A percentile compares a stretch with the other conserved stretches of the same genome.
These are phyloP conservation scores for Myxozyma lipomycoides DNA, from an alignment of 805 yeast genomes.

Conservation along the genomic window DNA sequence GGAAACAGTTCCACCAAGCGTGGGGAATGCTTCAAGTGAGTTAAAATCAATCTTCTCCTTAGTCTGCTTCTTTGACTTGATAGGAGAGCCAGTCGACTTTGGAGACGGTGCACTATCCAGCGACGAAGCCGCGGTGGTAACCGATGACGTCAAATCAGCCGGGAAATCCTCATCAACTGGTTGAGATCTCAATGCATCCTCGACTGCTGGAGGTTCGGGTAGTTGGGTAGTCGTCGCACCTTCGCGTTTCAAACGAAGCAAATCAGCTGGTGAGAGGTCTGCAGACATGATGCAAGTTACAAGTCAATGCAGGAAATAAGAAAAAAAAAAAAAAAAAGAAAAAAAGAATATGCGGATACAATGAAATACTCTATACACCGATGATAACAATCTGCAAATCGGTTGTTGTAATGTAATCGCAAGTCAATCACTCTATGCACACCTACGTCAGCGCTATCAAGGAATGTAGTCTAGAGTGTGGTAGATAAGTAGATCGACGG, in stretches of 20 bases:
- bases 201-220: conserved; percentile 2
- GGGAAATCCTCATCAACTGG: conserved; percentile 16
- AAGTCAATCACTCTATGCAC: no score
- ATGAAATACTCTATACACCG: no score
- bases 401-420: no score
- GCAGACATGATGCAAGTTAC: conserved; percentile 1
- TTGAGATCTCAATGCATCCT: not conserved
- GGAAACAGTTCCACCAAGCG: conserved; percentile 29
- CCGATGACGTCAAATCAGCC: conserved; percentile 17
- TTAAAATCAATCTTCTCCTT: conserved; percentile 29
- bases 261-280: conserved; percentile 25
- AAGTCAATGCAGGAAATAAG: not conserved
- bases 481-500: no score
- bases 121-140: conserved; percentile 16
- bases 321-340: not conserved
- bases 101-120: conserved; percentile 5
- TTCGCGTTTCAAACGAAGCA: conserved; percentile 22
- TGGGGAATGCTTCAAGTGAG: conserved; percentile 35
- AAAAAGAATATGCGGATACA: not conserved
- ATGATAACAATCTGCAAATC: no score
- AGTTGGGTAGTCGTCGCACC: conserved; percentile 10
- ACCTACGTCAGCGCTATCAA: no score
- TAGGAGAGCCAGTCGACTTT: not conserved
- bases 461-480: no score
- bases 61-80: conserved; percentile 1